Evolutionary conservation across 345 rosid genomes (phyloP), one percentile per base, ranked within the genome.

Genomic region (Excoecaria cochinchinensis): DNA sequence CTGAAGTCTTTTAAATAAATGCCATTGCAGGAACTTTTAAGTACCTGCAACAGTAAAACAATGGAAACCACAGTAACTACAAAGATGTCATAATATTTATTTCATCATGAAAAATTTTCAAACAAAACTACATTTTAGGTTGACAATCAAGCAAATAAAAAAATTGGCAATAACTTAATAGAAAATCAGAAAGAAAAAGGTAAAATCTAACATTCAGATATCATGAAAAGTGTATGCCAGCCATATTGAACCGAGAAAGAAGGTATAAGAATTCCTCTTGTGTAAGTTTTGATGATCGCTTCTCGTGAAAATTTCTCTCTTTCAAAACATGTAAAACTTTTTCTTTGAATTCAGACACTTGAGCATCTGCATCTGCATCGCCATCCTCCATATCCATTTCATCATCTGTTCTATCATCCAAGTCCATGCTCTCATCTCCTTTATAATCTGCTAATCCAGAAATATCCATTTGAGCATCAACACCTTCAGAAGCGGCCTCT

Each of bases 191-290:
- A 42, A 42, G 46, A 17, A 31, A n/a, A 17, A 7, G 16, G 15
- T 0, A 55, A 25, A 39, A 74, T 42, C 47, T 4, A n/a, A 19
- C 55, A 15, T 19, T 12, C 40, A 10, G 64, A 25, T 47, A 74
- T 87, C 79, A 88, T 7, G 90, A 76, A 66, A 94, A 91, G 83
- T 94, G 98, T 64, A 94, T 80, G 72, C 96, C 96, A 21, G 87
- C 92, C 90, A 88, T 85, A 82, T 92, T 94, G 86, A 94, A 94
- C 70, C 88, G 82, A 44, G 98, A 89, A 58, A 94, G 93, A 39
- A 91, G 76, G 83, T 87, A 89, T 73, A 94, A 79, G 83, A 94
- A 94, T 83, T 91, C 94, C 78, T 91, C 91, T 46, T 92, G 97
- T 0, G 93, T 64, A 40, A 91, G 84, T 80, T 90, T 91, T 6